Evolutionary conservation across 495 filamentous ascomycete species (phyloP).

Genomic region (Annulohypoxylon stygium): DNA sequence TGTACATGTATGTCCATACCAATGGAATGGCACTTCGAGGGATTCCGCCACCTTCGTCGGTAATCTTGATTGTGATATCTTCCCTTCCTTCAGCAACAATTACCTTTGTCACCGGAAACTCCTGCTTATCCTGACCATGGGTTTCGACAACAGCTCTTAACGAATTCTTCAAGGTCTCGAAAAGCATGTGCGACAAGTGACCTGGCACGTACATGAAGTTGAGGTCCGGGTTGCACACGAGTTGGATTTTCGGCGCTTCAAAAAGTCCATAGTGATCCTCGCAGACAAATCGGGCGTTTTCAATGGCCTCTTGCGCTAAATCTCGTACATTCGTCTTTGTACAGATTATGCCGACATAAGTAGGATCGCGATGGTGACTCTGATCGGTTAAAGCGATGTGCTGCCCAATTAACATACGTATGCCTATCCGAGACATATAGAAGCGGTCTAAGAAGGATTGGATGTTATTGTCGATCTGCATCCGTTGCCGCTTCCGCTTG

Average conservation of each 20-base stretch:
- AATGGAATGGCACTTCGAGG: conserved; percentile 90
- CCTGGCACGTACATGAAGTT: conserved; percentile 99
- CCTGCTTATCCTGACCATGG: conserved; percentile 92
- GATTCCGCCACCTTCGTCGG: conserved; percentile 96
- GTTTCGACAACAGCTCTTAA: conserved; percentile 96
- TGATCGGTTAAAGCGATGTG: conserved; percentile 97
- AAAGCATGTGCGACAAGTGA: conserved; percentile 98
- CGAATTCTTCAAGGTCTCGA: conserved; percentile 98
- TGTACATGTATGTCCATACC: conserved; percentile 99
- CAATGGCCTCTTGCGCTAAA: conserved; percentile 95
- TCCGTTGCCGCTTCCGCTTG: conserved; percentile 93
- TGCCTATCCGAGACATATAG: conserved; percentile 99
- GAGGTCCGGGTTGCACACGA: conserved; percentile 91
- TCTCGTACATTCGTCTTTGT: conserved; percentile 98
- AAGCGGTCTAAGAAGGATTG: conserved; percentile 98
- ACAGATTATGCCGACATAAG: conserved; percentile 98
- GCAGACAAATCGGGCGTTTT: conserved; percentile 97
- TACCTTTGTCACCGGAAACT: conserved; percentile 96
- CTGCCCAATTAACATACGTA: conserved; percentile 98
- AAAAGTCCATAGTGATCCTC: conserved; percentile 99
- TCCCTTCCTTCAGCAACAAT: conserved; percentile 97
- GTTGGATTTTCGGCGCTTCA: conserved; percentile 95
- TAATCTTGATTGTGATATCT: conserved; percentile 98
- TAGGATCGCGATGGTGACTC: conserved; percentile 84
- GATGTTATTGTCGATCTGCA: conserved; percentile 98